Percentiles rank a stretch among this genome's conserved stretches.
Conservation (phyloP, 2,329 filamentous ascomycete species). For the Aspergillus candidus region DNA sequence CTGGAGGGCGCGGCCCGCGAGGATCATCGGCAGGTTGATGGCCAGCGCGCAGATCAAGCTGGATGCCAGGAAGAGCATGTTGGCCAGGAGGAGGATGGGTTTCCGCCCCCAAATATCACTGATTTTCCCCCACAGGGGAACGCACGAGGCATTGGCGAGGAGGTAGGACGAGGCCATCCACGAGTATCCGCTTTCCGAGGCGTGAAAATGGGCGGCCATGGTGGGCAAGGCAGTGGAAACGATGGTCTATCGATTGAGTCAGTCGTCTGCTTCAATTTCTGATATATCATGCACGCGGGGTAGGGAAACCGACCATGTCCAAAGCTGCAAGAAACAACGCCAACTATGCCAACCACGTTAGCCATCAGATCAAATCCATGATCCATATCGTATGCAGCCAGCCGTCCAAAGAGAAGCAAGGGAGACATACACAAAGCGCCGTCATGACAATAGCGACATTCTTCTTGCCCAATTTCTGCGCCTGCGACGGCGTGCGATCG, state of each 20-base stretch:
- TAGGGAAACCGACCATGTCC: conserved; percentile 42
- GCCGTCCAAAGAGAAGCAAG: neutral
- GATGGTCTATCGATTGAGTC: conserved; percentile 29
- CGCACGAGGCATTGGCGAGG: conserved; percentile 42
- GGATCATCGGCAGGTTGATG: conserved; percentile 56
- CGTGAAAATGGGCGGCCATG: conserved; percentile 38
- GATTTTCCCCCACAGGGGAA: conserved; percentile 57
- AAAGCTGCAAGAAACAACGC: conserved; percentile 56
- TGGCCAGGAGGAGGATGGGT: conserved; percentile 54
- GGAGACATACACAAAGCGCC: conserved; percentile 33
- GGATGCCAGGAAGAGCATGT: conserved; percentile 57
- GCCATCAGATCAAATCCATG: neutral
- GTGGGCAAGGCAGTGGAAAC: conserved; percentile 42
- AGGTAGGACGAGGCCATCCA: conserved; percentile 46
- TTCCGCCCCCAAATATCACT: conserved; percentile 65
- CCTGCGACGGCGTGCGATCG: conserved; percentile 32
- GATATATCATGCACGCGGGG: too few species aligned
- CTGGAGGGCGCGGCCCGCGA: conserved; percentile 57
- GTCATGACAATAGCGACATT: conserved; percentile 38
- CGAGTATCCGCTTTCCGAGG: conserved; percentile 41
- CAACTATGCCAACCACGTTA: conserved; percentile 31
- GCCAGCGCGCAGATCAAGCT: conserved; percentile 56
- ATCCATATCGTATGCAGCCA: neutral
- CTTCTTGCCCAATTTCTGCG: conserved; percentile 34
- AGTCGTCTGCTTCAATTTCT: conserved; percentile 2